Conservation (phyloP, 1,139 yeast species). For the Taphrina betulina region DNA sequence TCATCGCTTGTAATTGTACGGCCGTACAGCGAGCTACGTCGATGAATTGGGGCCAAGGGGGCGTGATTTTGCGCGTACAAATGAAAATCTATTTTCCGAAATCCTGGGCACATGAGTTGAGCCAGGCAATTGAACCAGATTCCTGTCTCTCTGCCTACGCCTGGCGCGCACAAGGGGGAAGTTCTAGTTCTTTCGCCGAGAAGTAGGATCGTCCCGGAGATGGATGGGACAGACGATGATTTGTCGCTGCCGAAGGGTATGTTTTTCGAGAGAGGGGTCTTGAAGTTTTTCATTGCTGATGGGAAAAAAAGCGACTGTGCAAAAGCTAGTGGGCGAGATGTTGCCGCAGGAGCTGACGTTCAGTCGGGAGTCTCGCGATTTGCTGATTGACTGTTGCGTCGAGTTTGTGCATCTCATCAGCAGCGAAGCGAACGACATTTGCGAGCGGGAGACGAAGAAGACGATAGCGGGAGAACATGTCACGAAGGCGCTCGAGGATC, state of each 20-base stretch:
- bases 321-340: conserved; percentile 86
- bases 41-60: too few species aligned
- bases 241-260: conserved; percentile 48
- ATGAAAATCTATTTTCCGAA: too few species aligned
- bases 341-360: conserved; percentile 82
- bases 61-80: too few species aligned
- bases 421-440: conserved; percentile 91
- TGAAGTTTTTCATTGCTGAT: neutral
- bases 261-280: conserved; percentile 15
- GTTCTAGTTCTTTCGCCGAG: too few species aligned
- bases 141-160: too few species aligned
- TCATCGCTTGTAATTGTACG: too few species aligned
- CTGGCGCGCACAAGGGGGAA: too few species aligned
- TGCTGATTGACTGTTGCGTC: conserved; percentile 91
- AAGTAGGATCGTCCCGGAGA: too few species aligned
- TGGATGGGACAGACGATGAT: conserved; percentile 42
- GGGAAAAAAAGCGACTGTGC: conserved; percentile 71
- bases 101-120: too few species aligned
- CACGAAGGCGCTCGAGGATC: conserved; percentile 78
- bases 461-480: conserved; percentile 97
- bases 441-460: conserved; percentile 92
- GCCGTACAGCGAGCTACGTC: too few species aligned
- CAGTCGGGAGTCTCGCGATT: conserved; percentile 92
- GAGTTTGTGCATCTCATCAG: conserved; percentile 93
- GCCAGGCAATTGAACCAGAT: too few species aligned